Conservation (phyloP, 2,329 filamentous ascomycete species). For the Botrytis aclada region DNA sequence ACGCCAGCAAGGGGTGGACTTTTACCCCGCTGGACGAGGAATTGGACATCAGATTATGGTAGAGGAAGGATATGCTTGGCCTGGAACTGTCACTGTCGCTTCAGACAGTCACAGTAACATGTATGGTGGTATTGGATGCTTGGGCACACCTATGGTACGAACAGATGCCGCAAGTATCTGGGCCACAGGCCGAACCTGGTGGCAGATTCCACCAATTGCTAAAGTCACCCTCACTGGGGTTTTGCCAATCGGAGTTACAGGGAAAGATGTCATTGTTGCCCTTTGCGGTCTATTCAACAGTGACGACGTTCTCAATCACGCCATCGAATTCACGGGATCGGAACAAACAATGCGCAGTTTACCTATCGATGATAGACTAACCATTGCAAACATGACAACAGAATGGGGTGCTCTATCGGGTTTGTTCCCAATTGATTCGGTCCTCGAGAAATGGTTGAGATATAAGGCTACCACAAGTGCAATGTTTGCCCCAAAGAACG, state of each 20-base stretch:
- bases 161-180: conserved; percentile 86
- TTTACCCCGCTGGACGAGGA: conserved; percentile 73
- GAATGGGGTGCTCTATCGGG: conserved; percentile 74
- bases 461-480: conserved; percentile 71
- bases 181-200: conserved; percentile 83
- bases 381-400: conserved; percentile 77
- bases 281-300: conserved; percentile 83
- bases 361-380: conserved; percentile 68
- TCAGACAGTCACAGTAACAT: conserved; percentile 76
- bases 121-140: conserved; percentile 75
- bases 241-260: conserved; percentile 76
- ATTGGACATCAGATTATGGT: conserved; percentile 94
- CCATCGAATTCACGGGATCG: conserved; percentile 81
- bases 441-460: conserved; percentile 70
- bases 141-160: conserved; percentile 79
- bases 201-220: conserved; percentile 80
- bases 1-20: conserved; percentile 69
- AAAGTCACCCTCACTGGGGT: conserved; percentile 74
- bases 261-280: conserved; percentile 91
- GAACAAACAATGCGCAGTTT: conserved; percentile 73
- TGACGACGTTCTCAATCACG: conserved; percentile 87
- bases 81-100: conserved; percentile 77
- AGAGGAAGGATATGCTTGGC: conserved; percentile 82
- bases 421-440: conserved; percentile 75
- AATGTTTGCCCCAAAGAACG: conserved; percentile 50